phyloP scores from a whole-genome alignment of 1,284 basidiomycete genomes.

The Prillingera fragicola region DNA sequence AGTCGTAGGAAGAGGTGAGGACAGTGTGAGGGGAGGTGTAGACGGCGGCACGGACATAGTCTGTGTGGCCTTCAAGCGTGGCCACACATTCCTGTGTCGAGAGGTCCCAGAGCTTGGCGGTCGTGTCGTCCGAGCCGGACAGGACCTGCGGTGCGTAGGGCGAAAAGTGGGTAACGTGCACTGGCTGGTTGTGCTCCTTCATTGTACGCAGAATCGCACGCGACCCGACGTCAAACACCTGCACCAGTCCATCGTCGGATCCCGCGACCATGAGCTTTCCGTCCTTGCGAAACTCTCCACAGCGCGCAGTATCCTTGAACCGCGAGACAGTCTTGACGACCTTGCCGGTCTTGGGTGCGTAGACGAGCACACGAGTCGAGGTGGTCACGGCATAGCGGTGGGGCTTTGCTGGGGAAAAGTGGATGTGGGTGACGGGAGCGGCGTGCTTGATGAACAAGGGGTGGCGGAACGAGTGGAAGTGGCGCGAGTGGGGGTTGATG shows the following conservation, averaged over 20 bases:
- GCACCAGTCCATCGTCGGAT: slow-evolving; percentile 87
- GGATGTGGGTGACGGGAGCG: slow-evolving; percentile 83
- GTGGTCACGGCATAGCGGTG: slow-evolving; percentile 94
- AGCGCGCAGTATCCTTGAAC: slow-evolving; percentile 92
- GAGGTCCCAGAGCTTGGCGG: slow-evolving; percentile 90
- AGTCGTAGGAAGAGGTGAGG: slow-evolving; percentile 91
- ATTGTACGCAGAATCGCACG: slow-evolving; percentile 89
- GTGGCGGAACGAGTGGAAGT: slow-evolving; percentile 48
- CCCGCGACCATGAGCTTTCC: slow-evolving; percentile 93
- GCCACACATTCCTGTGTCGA: slow-evolving; percentile 76
- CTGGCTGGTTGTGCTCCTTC: slow-evolving; percentile 88
- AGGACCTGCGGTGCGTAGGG: slow-evolving; percentile 74
- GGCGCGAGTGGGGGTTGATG: slow-evolving; percentile 44
- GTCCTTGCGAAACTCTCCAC: slow-evolving; percentile 79
- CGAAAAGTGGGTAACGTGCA: slow-evolving; percentile 92
- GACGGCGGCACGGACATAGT: slow-evolving; percentile 91
- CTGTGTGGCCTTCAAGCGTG: slow-evolving; percentile 78
- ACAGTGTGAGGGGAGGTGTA: slow-evolving; percentile 79
- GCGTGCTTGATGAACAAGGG: slow-evolving; percentile 74
- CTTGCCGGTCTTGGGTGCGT: slow-evolving; percentile 90
- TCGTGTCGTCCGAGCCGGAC: slow-evolving; percentile 94
- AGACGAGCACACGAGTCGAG: slow-evolving; percentile 89
- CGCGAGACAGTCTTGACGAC: slow-evolving; percentile 92
- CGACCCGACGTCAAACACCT: slow-evolving; percentile 95
- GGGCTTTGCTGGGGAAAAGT: slow-evolving; percentile 77